Conservation (phyloP, 768 basidiomycete genomes). For the Trametes maxima region DNA sequence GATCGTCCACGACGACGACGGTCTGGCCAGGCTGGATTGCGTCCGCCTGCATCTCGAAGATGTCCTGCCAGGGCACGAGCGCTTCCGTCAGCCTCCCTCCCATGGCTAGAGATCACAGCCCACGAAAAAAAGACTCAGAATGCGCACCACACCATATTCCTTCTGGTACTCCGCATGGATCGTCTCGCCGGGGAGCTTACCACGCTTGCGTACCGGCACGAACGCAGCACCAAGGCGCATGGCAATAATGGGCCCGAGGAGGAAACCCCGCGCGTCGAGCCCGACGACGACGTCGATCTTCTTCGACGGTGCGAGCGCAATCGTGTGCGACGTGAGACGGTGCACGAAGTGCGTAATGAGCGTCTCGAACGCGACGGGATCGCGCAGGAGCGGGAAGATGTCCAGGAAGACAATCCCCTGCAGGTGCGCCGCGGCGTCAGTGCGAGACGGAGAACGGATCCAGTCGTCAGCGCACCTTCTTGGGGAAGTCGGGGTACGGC, state of each 20-base stretch:
- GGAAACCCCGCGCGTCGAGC: constrained; percentile 94
- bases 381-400: constrained; percentile 89
- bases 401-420: constrained; percentile 93
- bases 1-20: constrained; percentile 89
- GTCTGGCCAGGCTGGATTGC: constrained; percentile 81
- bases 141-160: constrained; percentile 84
- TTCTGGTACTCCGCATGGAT: constrained; percentile 79
- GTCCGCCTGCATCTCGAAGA: constrained; percentile 94
- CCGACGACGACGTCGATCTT: constrained; percentile 94
- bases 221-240: constrained; percentile 90
- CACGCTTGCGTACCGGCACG: constrained; percentile 91
- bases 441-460: not conserved
- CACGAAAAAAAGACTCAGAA: constrained; percentile 5
- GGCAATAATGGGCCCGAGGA: constrained; percentile 92
- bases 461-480: constrained; percentile 63
- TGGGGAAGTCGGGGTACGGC: constrained; percentile 80
- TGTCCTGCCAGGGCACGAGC: constrained; percentile 54
- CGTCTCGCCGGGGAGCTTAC: constrained; percentile 92
- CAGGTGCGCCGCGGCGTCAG: not conserved
- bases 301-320: constrained; percentile 56
- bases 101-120: no score
- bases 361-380: constrained; percentile 86
- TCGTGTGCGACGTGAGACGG: constrained; percentile 79
- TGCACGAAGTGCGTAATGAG: constrained; percentile 87
- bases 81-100: not conserved